Evolutionary conservation across 768 basidiomycete genomes (phyloP), one percentile per base, ranked within the genome.

Genomic region (Candolleomyces aberdarensis): DNA sequence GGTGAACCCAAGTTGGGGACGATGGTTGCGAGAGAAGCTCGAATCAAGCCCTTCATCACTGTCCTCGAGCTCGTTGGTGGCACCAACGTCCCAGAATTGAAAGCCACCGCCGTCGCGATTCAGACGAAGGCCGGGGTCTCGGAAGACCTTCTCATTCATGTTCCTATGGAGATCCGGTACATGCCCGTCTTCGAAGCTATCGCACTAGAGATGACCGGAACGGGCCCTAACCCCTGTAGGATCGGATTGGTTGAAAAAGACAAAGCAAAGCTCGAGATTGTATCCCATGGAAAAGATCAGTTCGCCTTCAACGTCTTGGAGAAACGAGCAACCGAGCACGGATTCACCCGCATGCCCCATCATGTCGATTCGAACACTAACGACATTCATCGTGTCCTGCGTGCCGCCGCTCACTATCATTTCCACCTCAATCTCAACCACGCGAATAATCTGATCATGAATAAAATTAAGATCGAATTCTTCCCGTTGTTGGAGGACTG

Each of bases 401-500:
- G 60, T 51, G 56, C 58, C 10, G 62, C 59, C 3, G 54, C 66
- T 4, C 69, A 72, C 49, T 75, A 73, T 53, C 59, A 66, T 31
- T 67, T 69, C 46, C 72, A 76, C 48, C 69, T 75, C 7, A 69
- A 62, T 1, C 64, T 70, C 5, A 63, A 57, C 1, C 67, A 66
- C 9, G 57, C 60, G 1, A 53, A 63, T 8, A 29, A 65, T 66
- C 41, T 46, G 62, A 11, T 65, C 67, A 31, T 31, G 22, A 19
- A 10, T 11, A 11, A 39, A 14, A 71, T 73, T 1, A 62, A 60
- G 48, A 71, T 76, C 69, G 71, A 74, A 53, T 65, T 76, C n/a
- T 65, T 67, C 17, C 57, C 61, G 49, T 62, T 76, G 40, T 55
- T 64, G 31, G 59, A 58, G 29, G 63, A 65, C 26, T 62, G 63